A percentile compares a stretch with the other conserved stretches of the same genome.
phyloP scores from a whole-genome alignment of 306 rosid genomes.

The Castanea crenata region DNA sequence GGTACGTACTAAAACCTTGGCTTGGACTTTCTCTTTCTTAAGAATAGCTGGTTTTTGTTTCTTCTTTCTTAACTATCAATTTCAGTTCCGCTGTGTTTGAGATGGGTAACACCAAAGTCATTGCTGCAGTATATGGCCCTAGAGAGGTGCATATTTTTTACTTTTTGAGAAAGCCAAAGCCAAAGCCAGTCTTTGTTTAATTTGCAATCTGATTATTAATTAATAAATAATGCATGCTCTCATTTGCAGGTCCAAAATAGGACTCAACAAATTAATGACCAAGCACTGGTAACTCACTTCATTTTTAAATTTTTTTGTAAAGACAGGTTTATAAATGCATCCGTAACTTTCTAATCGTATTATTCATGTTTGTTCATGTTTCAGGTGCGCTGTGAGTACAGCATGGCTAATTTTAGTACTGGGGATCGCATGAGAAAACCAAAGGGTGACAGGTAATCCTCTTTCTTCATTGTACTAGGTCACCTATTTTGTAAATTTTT shows the following conservation, averaged over 20 bases:
- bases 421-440: slow-evolving; percentile 91
- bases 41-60: no score
- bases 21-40: no score
- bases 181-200: no score
- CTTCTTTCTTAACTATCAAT: no score
- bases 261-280: slow-evolving; percentile 66
- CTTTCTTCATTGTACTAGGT: not conserved
- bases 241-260: slow-evolving; percentile 68
- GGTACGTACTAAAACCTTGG: no score
- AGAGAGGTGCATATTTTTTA: not conserved
- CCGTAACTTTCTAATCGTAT: not conserved
- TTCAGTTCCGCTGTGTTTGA: no score
- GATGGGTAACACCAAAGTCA: no score
- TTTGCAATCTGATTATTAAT: not conserved
- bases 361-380: slow-evolving; percentile 4
- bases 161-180: no score
- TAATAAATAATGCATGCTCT: no score
- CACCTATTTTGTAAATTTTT: no score
- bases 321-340: not conserved
- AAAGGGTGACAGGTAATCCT: slow-evolving; percentile 80
- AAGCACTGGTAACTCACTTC: slow-evolving; percentile 45
- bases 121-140: no score
- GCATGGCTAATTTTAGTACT: slow-evolving; percentile 92
- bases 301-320: not conserved
- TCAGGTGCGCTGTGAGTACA: slow-evolving; percentile 87